Percentiles rank a stretch among this genome's conserved stretches.
Evolutionary conservation across 2,329 filamentous ascomycete genomes (phyloP).

Genomic region (Plectosphaerella sp.): DNA sequence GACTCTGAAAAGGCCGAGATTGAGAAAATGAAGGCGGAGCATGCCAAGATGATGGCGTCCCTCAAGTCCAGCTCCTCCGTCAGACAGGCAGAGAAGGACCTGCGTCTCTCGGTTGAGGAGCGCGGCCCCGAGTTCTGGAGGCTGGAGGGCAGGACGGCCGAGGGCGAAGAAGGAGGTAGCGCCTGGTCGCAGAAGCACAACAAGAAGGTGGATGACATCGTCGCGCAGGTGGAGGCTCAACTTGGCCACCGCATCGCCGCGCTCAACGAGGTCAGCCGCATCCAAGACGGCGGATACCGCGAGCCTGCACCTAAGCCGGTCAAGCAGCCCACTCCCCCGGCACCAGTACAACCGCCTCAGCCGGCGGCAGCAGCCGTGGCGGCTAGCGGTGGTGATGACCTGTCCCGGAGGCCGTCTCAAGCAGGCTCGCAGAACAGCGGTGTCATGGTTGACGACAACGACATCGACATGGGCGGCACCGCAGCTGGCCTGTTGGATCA

Average conservation of each 20-base stretch:
- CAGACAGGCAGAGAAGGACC: constrained; percentile 68
- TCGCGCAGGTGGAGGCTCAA: constrained; percentile 67
- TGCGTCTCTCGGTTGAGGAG: constrained; percentile 62
- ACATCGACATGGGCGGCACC: constrained; percentile 62
- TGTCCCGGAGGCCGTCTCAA: constrained; percentile 51
- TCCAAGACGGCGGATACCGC: constrained; percentile 75
- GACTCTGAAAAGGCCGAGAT: constrained; percentile 75
- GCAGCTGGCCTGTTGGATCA: constrained; percentile 64
- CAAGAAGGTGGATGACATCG: constrained; percentile 66
- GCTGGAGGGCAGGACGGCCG: constrained; percentile 50
- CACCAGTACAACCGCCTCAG: constrained; percentile 15
- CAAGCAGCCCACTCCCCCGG: constrained; percentile 18
- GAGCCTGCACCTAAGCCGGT: constrained; percentile 48
- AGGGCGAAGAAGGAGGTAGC: constrained; percentile 35
- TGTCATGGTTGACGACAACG: constrained; percentile 53
- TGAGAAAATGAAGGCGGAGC: constrained; percentile 74
- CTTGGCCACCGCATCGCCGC: constrained; percentile 63
- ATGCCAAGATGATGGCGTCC: constrained; percentile 70
- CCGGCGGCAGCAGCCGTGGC: constrained; percentile 13
- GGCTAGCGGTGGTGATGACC: constrained; percentile 19
- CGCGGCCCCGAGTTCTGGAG: constrained; percentile 58
- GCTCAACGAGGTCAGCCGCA: constrained; percentile 61
- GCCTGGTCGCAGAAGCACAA: constrained; percentile 35
- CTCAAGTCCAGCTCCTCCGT: constrained; percentile 68
- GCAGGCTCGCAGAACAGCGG: constrained; percentile 52